Percentiles rank a stretch among this genome's conserved stretches.
Evolutionary conservation across 2,329 filamentous ascomycete genomes (phyloP).

Genomic region (Botrytis sinoallii): DNA sequence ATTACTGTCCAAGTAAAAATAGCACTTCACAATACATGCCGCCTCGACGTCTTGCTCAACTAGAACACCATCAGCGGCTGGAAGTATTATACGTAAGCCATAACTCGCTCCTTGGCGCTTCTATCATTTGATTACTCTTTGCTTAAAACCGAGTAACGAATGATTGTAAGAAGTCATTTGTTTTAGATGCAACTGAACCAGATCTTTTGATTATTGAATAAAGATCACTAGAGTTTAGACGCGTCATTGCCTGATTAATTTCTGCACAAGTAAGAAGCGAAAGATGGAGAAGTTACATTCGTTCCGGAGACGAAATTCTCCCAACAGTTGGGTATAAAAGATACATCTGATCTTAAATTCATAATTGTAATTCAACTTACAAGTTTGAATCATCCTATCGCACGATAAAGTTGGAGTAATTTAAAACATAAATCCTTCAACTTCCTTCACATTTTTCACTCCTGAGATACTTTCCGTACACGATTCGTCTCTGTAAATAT

Average conservation of each 20-base stretch:
- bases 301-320: neutral
- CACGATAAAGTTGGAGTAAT: neutral
- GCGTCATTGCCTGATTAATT: neutral
- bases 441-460: neutral
- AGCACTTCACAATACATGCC: neutral
- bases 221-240: neutral
- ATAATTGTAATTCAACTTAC: neutral
- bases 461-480: neutral
- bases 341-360: neutral
- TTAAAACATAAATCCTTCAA: neutral
- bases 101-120: neutral
- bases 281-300: neutral
- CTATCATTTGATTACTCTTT: neutral
- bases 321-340: neutral
- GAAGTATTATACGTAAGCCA: neutral
- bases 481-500: neutral
- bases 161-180: neutral
- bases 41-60: neutral
- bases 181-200: neutral
- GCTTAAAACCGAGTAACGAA: neutral
- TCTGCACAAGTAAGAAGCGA: neutral
- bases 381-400: neutral
- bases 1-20: too few species aligned
- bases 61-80: neutral
- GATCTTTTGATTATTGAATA: neutral